phyloP scores from a whole-genome alignment of 352 stramenopile species.

The Pythium brachiatum region DNA sequence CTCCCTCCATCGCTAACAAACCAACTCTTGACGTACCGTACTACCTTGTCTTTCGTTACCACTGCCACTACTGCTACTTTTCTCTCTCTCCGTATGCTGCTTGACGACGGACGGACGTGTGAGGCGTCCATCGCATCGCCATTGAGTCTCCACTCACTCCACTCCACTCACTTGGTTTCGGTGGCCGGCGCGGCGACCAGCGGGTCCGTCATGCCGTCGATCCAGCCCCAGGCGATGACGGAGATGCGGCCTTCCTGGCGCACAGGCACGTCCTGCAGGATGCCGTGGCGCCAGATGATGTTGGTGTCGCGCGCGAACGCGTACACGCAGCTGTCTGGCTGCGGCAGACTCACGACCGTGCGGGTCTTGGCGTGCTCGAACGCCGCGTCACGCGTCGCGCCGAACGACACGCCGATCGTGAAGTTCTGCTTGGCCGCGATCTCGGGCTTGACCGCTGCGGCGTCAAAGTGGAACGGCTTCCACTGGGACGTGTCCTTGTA shows the following conservation, averaged over 20 bases:
- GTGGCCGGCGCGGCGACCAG: constrained; percentile 7
- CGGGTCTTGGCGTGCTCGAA: constrained; percentile 87
- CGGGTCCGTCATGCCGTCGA: constrained; percentile 63
- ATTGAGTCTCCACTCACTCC: not conserved
- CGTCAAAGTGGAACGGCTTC: constrained; percentile 94
- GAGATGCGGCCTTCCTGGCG: constrained; percentile 90
- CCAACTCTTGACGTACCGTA: too few relatives aligned
- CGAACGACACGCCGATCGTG: constrained; percentile 94
- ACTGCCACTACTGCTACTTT: not conserved
- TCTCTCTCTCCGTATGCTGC: not conserved
- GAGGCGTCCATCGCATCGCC: not conserved
- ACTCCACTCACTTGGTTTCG: constrained; percentile 8
- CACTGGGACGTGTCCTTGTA: constrained; percentile 92
- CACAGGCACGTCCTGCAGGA: constrained; percentile 84
- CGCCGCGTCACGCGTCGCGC: constrained; percentile 86
- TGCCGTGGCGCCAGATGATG: constrained; percentile 91
- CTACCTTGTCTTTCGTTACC: not conserved
- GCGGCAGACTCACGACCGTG: constrained; percentile 90
- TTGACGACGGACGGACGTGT: not conserved
- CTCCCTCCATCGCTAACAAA: not conserved
- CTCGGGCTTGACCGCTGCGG: constrained; percentile 91
- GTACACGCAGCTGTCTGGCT: constrained; percentile 93
- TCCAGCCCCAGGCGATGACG: constrained; percentile 93
- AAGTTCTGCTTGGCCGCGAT: constrained; percentile 93
- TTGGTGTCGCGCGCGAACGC: constrained; percentile 93